A percentile compares a stretch with the other conserved stretches of the same genome.
These are phyloP conservation scores for Fraxinus platypoda DNA, from an alignment of 305 asterid genomes.

Conservation along the genomic window DNA sequence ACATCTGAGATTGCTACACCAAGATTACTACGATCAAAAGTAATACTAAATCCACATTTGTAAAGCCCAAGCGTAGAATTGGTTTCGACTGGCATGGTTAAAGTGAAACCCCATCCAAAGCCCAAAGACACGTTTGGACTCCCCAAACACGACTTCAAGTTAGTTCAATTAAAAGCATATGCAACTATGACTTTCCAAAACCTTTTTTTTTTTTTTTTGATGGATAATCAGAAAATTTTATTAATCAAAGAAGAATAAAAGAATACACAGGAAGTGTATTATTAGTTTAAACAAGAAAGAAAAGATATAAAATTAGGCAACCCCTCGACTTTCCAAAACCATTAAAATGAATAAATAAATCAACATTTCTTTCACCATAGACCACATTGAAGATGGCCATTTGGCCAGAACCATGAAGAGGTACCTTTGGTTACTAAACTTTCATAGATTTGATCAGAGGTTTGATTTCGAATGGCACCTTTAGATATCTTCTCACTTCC, in stretches of 20 bases:
- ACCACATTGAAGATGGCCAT: neutral
- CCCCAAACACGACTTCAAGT: constrained; percentile 1
- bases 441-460: neutral
- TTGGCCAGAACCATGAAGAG: neutral
- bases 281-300: too few relatives aligned
- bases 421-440: constrained; percentile 3
- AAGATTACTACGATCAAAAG: constrained; percentile 23
- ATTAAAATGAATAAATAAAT: constrained; percentile 11
- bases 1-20: constrained; percentile 44
- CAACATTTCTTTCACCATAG: neutral
- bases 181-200: constrained; percentile 5
- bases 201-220: too few relatives aligned
- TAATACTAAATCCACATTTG: constrained; percentile 15
- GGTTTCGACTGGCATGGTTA: constrained; percentile 8
- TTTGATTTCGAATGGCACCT: constrained; percentile 15
- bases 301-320: too few relatives aligned
- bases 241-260: too few relatives aligned
- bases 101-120: constrained; percentile 17
- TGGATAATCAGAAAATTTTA: too few relatives aligned
- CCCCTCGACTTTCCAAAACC: constrained; percentile 11
- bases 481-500: neutral
- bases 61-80: constrained; percentile 8
- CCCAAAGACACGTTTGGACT: neutral
- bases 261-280: too few relatives aligned
- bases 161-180: neutral